Conservation (phyloP, 345 rosid genomes). For the Erodium maritimum region DNA sequence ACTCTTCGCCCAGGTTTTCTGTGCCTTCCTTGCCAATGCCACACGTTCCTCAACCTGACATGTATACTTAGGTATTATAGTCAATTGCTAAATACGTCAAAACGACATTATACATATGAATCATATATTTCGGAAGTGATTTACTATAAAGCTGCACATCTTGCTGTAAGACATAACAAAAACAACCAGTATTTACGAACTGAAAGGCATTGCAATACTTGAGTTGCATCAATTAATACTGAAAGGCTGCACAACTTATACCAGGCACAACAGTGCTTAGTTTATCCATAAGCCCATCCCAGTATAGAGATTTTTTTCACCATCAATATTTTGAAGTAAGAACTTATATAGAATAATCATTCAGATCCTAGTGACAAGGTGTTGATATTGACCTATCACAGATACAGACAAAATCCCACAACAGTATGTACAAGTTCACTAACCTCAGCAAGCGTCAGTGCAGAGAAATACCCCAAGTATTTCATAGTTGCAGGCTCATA, state of each 20-base stretch:
- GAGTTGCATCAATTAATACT: not conserved
- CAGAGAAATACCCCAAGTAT: slow-evolving; percentile 79
- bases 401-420: not conserved
- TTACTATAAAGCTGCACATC: not conserved
- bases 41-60: slow-evolving; percentile 72
- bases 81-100: not conserved
- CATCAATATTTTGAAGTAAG: not conserved
- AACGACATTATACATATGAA: not conserved
- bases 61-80: slow-evolving; percentile 2
- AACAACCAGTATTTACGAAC: not conserved
- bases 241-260: not conserved
- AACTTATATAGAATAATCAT: not conserved
- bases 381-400: not conserved
- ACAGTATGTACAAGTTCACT: slow-evolving; percentile 10
- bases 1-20: slow-evolving; percentile 81
- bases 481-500: slow-evolving; percentile 99
- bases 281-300: not conserved
- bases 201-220: not conserved
- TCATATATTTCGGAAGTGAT: too few species aligned
- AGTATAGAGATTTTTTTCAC: not conserved
- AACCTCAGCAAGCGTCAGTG: slow-evolving; percentile 65
- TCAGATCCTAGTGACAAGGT: not conserved
- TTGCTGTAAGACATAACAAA: not conserved
- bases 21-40: slow-evolving; percentile 81
- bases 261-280: not conserved